Base-by-base conservation (phyloP, 108 stramenopile species). In the Skeletonema costatum region DNA sequence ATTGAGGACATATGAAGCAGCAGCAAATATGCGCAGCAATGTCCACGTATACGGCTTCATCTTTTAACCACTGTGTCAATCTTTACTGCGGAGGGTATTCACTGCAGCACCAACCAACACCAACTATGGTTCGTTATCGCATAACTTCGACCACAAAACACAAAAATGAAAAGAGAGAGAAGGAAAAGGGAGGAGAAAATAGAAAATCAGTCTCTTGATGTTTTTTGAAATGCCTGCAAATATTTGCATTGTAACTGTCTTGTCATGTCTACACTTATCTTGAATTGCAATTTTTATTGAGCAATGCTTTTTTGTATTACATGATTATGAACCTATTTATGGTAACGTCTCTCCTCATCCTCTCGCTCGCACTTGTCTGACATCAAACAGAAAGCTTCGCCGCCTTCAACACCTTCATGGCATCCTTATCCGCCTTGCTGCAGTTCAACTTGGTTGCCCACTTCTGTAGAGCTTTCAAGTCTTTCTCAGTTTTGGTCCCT, bases 361-460 rank as follows among this genome's bases (percentile, higher is more conserved):
- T 25, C 53, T 56, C 53, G 14, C 9, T 41, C 25, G 53, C 53
- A 56, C 19, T 25, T 56, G 25, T 56, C 19, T 29, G 2, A 56
- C 0, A 56, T 56, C 25, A 56, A 46, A n/a, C 44, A 16, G 53
- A 35, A 56, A 85, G 69, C 76, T 60, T 44, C 14, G 71, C 60
- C 13, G 91, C 90, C 85, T 94, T 94, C 48, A 94, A 79, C 19
- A 93, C 88, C 80, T 91, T 94, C 42, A 32, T 84, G 10, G 93
- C 93, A 64, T 92, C 91, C 70, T 93, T 97, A 67, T 97, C 96
- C 2, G 89, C 89, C 80, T 83, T 87, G n/a, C 79, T 62, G 32
- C 83, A 68, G 51, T 97, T 97, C 51, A 97, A 60, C 61, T 90
- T 94, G 10, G 60, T 82, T 1, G 90, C 81, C 96, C 93, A 97